Evolutionary conservation across 1,139 yeast species (phyloP).

Genomic region (Nakaseomyces delphensis): DNA sequence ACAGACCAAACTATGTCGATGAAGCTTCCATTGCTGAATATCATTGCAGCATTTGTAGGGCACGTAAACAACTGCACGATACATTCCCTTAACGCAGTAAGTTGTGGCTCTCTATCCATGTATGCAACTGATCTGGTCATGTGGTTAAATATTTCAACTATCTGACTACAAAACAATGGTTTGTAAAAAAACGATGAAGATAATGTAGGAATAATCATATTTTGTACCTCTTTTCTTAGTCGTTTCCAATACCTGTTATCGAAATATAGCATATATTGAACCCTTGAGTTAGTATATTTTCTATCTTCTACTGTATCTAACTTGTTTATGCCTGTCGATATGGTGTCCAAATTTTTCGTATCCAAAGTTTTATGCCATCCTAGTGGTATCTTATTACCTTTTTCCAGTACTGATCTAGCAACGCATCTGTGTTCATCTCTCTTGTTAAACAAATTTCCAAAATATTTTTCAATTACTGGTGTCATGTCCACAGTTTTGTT

Average conservation of each 20-base stretch:
- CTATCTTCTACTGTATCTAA: conserved; percentile 28
- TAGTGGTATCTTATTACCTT: conserved; percentile 22
- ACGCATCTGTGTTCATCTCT: conserved; percentile 22
- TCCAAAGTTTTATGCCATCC: conserved; percentile 34
- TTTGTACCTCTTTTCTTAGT: conserved; percentile 40
- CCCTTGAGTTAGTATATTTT: conserved; percentile 34
- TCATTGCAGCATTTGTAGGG: conserved; percentile 44
- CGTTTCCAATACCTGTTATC: conserved; percentile 49
- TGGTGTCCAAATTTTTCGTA: conserved; percentile 34
- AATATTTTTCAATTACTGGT: conserved; percentile 19
- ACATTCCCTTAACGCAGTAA: conserved; percentile 46
- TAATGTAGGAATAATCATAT: conserved; percentile 45
- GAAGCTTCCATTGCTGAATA: conserved; percentile 36
- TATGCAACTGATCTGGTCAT: conserved; percentile 41
- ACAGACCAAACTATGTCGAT: conserved; percentile 43
- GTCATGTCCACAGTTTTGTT: conserved; percentile 17
- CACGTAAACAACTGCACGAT: conserved; percentile 59
- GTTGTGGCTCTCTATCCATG: conserved; percentile 58
- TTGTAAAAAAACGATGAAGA: conserved; percentile 43
- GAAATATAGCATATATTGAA: conserved; percentile 46
- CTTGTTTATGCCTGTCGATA: conserved; percentile 31
- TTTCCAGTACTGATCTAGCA: conserved; percentile 23
- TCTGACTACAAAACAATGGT: conserved; percentile 42
- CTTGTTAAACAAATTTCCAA: conserved; percentile 15
- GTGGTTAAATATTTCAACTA: conserved; percentile 48